Evolutionary conservation across 768 basidiomycete species (phyloP).

Genomic region (Tylopilus balloui): DNA sequence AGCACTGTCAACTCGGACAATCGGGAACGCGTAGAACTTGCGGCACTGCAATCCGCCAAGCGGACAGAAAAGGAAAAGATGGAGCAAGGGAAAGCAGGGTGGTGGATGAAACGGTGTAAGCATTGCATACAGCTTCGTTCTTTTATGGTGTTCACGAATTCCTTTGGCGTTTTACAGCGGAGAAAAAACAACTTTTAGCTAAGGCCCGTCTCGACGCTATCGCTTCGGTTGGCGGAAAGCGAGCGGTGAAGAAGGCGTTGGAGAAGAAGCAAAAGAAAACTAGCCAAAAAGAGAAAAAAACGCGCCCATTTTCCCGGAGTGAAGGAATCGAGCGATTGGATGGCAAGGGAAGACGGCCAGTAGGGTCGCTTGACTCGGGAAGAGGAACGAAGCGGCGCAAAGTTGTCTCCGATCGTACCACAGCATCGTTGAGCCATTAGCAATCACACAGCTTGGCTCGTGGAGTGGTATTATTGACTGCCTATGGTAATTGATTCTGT

Average conservation of each 20-base stretch:
- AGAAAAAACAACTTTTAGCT: slow-evolving; percentile 68
- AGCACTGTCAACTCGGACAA: slow-evolving; percentile 72
- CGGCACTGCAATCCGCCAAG: slow-evolving; percentile 49
- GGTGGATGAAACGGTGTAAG: slow-evolving; percentile 83
- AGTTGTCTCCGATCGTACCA: not conserved
- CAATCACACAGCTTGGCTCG: not conserved
- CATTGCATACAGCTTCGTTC: not conserved
- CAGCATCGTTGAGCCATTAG: not conserved
- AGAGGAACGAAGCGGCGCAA: slow-evolving; percentile 23
- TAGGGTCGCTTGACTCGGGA: slow-evolving; percentile 7
- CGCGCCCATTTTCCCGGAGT: slow-evolving; percentile 55
- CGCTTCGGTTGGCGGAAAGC: slow-evolving; percentile 68
- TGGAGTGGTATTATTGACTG: slow-evolving; percentile 24
- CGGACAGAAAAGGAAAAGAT: slow-evolving; percentile 56
- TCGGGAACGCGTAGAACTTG: slow-evolving; percentile 63
- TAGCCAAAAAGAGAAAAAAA: slow-evolving; percentile 84
- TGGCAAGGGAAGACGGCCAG: slow-evolving; percentile 16
- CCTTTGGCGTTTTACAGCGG: slow-evolving; percentile 44
- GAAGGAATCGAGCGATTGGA: slow-evolving; percentile 10
- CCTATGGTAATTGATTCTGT: slow-evolving; percentile 28
- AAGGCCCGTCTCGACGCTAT: slow-evolving; percentile 79
- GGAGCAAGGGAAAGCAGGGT: slow-evolving; percentile 71
- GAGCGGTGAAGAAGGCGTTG: slow-evolving; percentile 81
- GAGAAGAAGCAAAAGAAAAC: slow-evolving; percentile 88
- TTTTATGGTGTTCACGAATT: not conserved